Percentiles rank a stretch among this genome's conserved stretches.
phyloP scores from a whole-genome alignment of 2,329 filamentous ascomycete species.

The Arthroderma sp. region DNA sequence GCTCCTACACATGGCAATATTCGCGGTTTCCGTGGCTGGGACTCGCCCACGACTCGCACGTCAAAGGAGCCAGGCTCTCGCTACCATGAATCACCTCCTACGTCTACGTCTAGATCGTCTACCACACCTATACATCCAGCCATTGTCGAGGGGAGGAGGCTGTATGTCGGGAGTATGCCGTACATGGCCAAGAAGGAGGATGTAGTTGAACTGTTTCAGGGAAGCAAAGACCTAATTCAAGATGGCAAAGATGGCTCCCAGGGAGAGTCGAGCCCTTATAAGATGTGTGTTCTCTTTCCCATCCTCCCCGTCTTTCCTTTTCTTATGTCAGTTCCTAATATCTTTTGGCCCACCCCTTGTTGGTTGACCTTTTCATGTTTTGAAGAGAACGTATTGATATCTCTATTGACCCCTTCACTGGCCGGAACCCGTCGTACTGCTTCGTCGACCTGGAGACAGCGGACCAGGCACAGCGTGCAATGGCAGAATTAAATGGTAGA shows the following conservation, averaged over 20 bases:
- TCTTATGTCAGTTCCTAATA: conserved; percentile 3
- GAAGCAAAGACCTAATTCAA: conserved; percentile 19
- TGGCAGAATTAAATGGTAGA: conserved; percentile 44
- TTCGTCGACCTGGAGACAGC: conserved; percentile 55
- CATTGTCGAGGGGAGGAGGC: conserved; percentile 32
- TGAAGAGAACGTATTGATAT: conserved; percentile 51
- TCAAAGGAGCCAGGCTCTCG: neutral
- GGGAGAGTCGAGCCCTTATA: conserved; percentile 20
- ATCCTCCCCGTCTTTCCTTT: neutral
- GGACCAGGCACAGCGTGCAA: conserved; percentile 46
- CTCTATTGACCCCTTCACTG: conserved; percentile 55
- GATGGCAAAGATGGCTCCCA: too few species aligned
- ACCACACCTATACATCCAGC: conserved; percentile 12
- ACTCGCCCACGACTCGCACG: neutral
- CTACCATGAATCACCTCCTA: neutral
- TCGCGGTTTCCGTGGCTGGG: neutral
- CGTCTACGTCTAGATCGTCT: neutral
- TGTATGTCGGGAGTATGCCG: conserved; percentile 46
- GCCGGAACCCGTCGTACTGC: conserved; percentile 61
- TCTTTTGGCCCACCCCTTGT: conserved; percentile 2
- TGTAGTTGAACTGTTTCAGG: conserved; percentile 37
- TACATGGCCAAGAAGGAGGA: conserved; percentile 43
- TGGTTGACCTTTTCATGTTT: conserved; percentile 8
- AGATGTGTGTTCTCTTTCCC: conserved; percentile 20
- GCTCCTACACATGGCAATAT: neutral